Evolutionary conservation across 1,139 yeast species (phyloP), one percentile per base, ranked within the genome.

Genomic region (Fermentozyma sake): DNA sequence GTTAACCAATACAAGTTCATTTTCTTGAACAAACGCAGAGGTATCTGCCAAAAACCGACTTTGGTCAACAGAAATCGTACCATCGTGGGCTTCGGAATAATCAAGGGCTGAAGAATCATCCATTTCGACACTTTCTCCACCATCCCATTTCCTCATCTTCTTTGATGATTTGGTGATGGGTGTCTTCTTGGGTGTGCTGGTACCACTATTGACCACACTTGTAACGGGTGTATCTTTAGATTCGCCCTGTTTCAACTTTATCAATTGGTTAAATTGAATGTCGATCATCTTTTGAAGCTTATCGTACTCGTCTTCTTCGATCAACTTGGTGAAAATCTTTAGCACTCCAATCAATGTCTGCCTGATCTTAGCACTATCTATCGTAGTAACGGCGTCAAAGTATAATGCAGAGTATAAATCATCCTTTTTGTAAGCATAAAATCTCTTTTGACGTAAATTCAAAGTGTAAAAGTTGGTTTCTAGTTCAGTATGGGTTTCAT

Each of bases 11-110:
- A 65, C 67, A 44, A 67, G 46, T 26, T 66, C 68, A 34, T 65
- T 57, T 25, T 66, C 61, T 29, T 48, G 50, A 12, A 52, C 51
- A 33, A 66, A 67, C 5, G 68, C 67, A 12, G 51, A 37, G 13
- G 50, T 37, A 34, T 64, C 65, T 7, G 58, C 48, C 25, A 53
- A 30, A 6, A 29, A 19, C 16, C 42, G 47, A 9, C 44, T 44
- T 18, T 35, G 32, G 8, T 68, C 6, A 79, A 82, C 61, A 31
- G 73, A 76, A 1, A 72, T 73, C 5, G 79, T 75, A 1, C 20
- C 46, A 5, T 33, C 42, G 6, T 39, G 44, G 6, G 39, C 31
- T 14, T 38, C 54, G 2, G 70, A 63, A 34, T 58, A 66, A 35
- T 65, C 72, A 28, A 67, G 52, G 0, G 39, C 48, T 23, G 34